phyloP scores from a whole-genome alignment of 2,329 filamentous ascomycete genomes.

The Xylariales sp. region DNA sequence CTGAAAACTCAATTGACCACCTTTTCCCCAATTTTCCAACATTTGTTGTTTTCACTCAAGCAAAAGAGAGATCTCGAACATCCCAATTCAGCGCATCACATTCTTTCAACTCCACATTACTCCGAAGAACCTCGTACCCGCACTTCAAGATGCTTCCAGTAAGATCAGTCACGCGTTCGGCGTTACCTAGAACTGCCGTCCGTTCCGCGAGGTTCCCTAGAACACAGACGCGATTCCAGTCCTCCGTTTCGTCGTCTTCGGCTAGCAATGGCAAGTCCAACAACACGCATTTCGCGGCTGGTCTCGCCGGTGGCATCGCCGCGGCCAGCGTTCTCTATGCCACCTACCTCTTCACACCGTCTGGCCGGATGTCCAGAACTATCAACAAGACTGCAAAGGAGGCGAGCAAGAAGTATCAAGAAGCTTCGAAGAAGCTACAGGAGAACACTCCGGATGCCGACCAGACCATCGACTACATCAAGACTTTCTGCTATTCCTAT shows the following conservation, averaged over 20 bases:
- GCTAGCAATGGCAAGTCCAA: constrained; percentile 11
- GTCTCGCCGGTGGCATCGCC: constrained; percentile 38
- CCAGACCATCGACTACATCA: constrained; percentile 61
- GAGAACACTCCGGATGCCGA: constrained; percentile 61
- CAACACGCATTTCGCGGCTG: constrained; percentile 33
- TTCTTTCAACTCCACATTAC: not conserved
- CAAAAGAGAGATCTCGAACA: too few species aligned
- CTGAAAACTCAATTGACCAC: too few species aligned
- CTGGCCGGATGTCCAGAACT: constrained; percentile 34
- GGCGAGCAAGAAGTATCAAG: constrained; percentile 56
- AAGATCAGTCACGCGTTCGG: constrained; percentile 6
- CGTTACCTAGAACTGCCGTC: constrained; percentile 6
- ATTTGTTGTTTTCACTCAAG: too few species aligned
- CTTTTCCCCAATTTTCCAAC: too few species aligned
- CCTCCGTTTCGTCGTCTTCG: constrained; percentile 22
- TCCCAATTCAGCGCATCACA: too few species aligned
- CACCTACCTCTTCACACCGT: constrained; percentile 39
- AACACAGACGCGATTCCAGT: constrained; percentile 33
- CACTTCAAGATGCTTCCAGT: constrained; percentile 8
- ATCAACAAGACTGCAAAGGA: constrained; percentile 46
- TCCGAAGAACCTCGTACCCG: too few species aligned
- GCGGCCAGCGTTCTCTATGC: constrained; percentile 39
- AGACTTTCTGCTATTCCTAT: constrained; percentile 63
- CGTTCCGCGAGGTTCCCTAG: constrained; percentile 13
- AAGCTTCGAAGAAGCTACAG: constrained; percentile 55